Evolutionary conservation across 129 eudicot genomes (phyloP).

Genomic region (Calendula officinalis): DNA sequence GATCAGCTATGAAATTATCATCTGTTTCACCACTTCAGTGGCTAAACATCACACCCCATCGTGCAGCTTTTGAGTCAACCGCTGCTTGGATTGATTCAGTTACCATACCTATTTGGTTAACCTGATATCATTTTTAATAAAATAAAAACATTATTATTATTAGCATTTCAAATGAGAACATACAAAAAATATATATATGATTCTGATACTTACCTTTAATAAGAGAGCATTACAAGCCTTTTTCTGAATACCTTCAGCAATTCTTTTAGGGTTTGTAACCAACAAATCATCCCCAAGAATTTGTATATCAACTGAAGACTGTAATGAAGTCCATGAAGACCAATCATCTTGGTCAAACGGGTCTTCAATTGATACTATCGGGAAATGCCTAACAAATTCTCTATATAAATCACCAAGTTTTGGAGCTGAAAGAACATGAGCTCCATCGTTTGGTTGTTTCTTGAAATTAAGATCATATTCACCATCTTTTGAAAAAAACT

Average conservation of each 20-base stretch:
- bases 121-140: slow-evolving; percentile 38
- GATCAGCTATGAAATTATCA: slow-evolving; percentile 95
- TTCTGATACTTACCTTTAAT: slow-evolving; percentile 54
- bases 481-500: slow-evolving; percentile 82
- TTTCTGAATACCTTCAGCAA: slow-evolving; percentile 75
- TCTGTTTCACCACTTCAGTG: slow-evolving; percentile 99
- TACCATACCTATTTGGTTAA: slow-evolving; percentile 94
- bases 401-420: slow-evolving; percentile 71
- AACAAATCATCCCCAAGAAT: slow-evolving; percentile 92
- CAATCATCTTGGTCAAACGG: slow-evolving; percentile 99
- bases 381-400: slow-evolving; percentile 78
- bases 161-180: neutral
- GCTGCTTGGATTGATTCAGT: slow-evolving; percentile 96
- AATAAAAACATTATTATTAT: neutral
- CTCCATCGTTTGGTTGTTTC: slow-evolving; percentile 93
- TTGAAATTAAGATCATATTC: slow-evolving; percentile 86
- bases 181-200: neutral
- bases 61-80: slow-evolving; percentile 91
- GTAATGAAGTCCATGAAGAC: slow-evolving; percentile 84
- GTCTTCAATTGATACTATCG: slow-evolving; percentile 95
- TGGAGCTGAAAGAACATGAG: slow-evolving; percentile 76
- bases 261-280: slow-evolving; percentile 91
- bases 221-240: slow-evolving; percentile 87
- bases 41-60: slow-evolving; percentile 99
- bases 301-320: slow-evolving; percentile 78